Conservation (phyloP, 805 yeast genomes). For the Cyberlindnera veronae region DNA sequence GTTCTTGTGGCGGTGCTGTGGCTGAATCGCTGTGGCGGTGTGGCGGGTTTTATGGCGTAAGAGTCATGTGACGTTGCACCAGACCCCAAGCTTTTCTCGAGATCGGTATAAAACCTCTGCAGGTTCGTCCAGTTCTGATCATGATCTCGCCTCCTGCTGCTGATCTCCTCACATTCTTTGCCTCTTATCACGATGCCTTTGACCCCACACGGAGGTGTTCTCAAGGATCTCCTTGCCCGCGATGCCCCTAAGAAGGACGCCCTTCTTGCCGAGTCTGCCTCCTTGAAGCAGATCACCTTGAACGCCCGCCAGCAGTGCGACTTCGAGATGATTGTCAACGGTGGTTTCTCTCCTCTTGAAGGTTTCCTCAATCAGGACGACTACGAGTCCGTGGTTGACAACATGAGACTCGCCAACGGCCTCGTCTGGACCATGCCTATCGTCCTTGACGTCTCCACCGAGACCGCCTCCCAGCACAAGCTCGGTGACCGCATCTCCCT, state of each 20-base stretch:
- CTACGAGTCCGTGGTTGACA: constrained; percentile 59
- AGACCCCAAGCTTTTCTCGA: background rate
- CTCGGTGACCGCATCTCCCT: constrained; percentile 66
- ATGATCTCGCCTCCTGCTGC: background rate
- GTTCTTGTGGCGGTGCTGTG: too few species aligned
- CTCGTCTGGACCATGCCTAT: constrained; percentile 91
- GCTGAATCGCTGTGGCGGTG: constrained; percentile 4
- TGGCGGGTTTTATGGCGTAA: constrained; percentile 7
- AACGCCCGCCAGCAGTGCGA: constrained; percentile 92
- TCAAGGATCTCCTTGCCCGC: constrained; percentile 82
- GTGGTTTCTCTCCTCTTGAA: constrained; percentile 85
- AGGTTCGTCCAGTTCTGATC: background rate
- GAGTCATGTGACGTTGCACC: constrained; percentile 11
- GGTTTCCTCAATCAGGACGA: constrained; percentile 65
- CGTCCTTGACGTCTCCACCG: constrained; percentile 69
- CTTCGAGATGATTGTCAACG: constrained; percentile 83
- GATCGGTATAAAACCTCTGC: background rate
- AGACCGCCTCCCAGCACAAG: constrained; percentile 40
- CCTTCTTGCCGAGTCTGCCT: constrained; percentile 56
- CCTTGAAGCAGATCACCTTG: constrained; percentile 44
- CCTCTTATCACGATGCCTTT: constrained; percentile 41
- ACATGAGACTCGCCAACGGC: constrained; percentile 72
- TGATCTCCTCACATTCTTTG: background rate
- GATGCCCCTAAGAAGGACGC: constrained; percentile 59
- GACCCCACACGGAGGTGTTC: constrained; percentile 88